These are phyloP conservation scores for Macrocybe gigantea DNA, from an alignment of 768 basidiomycete genomes.

Conservation along the genomic window DNA sequence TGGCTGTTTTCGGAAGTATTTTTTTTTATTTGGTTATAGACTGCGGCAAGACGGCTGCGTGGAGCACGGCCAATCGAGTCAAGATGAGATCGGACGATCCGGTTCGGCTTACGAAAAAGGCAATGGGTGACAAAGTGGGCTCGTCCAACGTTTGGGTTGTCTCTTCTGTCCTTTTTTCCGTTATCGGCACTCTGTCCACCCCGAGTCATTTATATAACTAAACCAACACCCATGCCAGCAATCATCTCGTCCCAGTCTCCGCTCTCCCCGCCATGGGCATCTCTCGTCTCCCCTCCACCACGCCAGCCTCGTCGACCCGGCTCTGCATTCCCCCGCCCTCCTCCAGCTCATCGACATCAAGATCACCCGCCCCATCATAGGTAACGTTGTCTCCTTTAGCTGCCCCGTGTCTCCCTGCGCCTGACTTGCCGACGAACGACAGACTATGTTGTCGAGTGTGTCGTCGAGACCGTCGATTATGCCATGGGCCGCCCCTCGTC, in stretches of 20 bases:
- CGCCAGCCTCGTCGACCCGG: conserved; percentile 54
- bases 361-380: conserved; percentile 54
- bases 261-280: conserved; percentile 16
- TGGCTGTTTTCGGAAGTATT: no score
- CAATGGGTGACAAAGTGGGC: no score
- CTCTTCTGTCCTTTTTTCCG: conserved; percentile 14
- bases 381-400: conserved; percentile 34
- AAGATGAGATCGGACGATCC: no score
- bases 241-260: conserved; percentile 13
- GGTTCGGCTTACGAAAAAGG: no score
- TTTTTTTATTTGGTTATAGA: no score
- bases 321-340: conserved; percentile 58
- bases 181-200: conserved; percentile 25
- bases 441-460: conserved; percentile 70
- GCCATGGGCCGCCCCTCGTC: conserved; percentile 63
- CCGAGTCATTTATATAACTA: conserved; percentile 28
- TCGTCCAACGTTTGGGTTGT: no score
- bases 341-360: conserved; percentile 65
- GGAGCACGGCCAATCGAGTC: no score
- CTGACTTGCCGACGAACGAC: neutral
- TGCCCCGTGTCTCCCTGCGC: neutral
- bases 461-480: conserved; percentile 70
- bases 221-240: conserved; percentile 11
- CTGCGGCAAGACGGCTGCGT: no score
- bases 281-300: conserved; percentile 31